Percentiles rank a stretch among this genome's conserved stretches.
Conservation (phyloP, 345 rosid genomes). For the Schrenkiella parvula region DNA sequence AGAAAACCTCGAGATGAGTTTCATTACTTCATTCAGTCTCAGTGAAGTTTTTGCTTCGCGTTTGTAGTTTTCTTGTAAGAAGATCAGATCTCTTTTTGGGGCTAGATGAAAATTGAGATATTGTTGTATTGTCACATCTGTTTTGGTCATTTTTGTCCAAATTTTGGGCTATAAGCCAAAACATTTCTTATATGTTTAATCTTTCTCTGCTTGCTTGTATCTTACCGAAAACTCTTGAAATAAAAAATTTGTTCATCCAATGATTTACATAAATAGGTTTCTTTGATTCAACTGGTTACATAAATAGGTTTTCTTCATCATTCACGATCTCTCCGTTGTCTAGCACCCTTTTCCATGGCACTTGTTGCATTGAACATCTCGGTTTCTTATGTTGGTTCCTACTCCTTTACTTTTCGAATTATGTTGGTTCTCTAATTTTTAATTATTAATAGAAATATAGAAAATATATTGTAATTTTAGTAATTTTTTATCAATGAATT, state of each 20-base stretch:
- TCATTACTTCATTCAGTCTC: neutral
- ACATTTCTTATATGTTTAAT: slow-evolving; percentile 9
- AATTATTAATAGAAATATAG: too few relatives aligned
- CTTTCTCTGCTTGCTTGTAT: neutral
- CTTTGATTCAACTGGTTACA: neutral
- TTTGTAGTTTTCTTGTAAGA: slow-evolving; percentile 20
- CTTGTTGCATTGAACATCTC: too few relatives aligned
- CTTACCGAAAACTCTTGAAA: neutral
- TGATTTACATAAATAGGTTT: neutral
- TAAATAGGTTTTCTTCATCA: too few relatives aligned
- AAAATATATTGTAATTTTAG: too few relatives aligned
- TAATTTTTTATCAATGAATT: too few relatives aligned
- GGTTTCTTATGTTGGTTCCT: too few relatives aligned
- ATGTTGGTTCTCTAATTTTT: too few relatives aligned
- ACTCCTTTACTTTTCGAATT: too few relatives aligned
- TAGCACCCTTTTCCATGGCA: too few relatives aligned
- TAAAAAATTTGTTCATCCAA: slow-evolving; percentile 6
- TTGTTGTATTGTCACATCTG: neutral
- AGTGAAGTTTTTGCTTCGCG: slow-evolving; percentile 22
- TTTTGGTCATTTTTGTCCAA: slow-evolving; percentile 11
- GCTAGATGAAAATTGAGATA: neutral
- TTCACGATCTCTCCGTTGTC: too few relatives aligned
- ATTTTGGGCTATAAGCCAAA: slow-evolving; percentile 25
- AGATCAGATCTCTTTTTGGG: neutral
- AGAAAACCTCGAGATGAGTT: slow-evolving; percentile 51